These are phyloP conservation scores for Grosmannia clavigera DNA, from an alignment of 2,329 filamentous ascomycete genomes.

Conservation along the genomic window DNA sequence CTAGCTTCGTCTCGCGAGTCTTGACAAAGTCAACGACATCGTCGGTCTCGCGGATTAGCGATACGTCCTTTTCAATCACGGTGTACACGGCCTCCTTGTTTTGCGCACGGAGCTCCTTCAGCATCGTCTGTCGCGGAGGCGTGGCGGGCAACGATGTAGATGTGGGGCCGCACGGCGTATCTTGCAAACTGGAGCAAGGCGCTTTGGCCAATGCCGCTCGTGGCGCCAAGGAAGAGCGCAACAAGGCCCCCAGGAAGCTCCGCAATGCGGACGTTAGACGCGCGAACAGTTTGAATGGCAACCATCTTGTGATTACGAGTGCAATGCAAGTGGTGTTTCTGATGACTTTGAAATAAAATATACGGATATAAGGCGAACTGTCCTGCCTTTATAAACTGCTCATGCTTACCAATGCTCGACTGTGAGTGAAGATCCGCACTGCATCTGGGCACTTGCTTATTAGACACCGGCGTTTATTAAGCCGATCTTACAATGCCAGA, in stretches of 20 bases:
- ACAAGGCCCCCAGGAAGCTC: constrained; percentile 26
- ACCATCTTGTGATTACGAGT: too few relatives aligned
- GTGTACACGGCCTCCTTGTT: constrained; percentile 31
- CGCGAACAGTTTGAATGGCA: constrained; percentile 2
- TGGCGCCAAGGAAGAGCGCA: constrained; percentile 37
- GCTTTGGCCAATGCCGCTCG: constrained; percentile 35
- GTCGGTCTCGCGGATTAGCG: constrained; percentile 35
- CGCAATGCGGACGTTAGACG: constrained; percentile 22
- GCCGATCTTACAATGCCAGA: too few relatives aligned
- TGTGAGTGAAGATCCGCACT: too few relatives aligned
- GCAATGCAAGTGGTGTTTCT: too few relatives aligned
- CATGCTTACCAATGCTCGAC: too few relatives aligned
- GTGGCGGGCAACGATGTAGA: constrained; percentile 36
- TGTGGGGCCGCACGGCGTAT: constrained; percentile 24
- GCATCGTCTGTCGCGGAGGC: constrained; percentile 25
- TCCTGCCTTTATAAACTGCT: too few relatives aligned
- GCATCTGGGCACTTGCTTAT: too few relatives aligned
- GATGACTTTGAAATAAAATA: too few relatives aligned
- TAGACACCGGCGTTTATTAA: too few relatives aligned
- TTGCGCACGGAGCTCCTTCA: constrained; percentile 26
- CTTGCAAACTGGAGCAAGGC: constrained; percentile 32
- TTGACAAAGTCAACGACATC: constrained; percentile 35
- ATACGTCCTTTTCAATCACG: constrained; percentile 33
- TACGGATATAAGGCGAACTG: too few relatives aligned
- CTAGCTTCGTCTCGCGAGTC: constrained; percentile 35